A percentile compares a stretch with the other conserved stretches of the same genome.
phyloP scores from a whole-genome alignment of 352 stramenopile genomes.

The Globisporangium okanoganense region DNA sequence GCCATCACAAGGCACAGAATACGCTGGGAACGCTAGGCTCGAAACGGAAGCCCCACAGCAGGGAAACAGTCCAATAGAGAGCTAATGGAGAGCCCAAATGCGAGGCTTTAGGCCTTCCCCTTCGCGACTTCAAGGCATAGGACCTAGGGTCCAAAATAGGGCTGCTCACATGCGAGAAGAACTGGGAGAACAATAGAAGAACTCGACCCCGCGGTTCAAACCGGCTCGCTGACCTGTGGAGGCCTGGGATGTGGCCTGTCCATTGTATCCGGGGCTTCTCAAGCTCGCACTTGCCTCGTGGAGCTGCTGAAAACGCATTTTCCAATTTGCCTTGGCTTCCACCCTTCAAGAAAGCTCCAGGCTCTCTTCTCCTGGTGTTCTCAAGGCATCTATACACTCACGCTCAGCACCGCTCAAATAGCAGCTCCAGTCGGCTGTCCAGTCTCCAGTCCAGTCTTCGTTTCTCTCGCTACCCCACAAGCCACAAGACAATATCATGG shows the following conservation, averaged over 20 bases:
- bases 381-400: conserved; percentile 1
- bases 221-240: background rate
- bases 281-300: no score
- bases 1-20: no score
- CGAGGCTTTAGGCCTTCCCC: background rate
- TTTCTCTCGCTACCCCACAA: background rate
- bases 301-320: background rate
- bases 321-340: background rate
- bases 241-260: background rate
- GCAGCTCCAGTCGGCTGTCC: background rate
- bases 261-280: background rate
- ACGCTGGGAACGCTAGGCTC: no score
- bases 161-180: background rate
- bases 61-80: no score
- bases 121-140: no score
- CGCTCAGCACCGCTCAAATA: background rate
- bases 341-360: background rate
- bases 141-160: background rate
- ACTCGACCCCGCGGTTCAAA: background rate
- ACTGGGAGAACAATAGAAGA: background rate
- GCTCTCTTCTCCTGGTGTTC: background rate
- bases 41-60: no score
- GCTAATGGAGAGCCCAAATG: background rate
- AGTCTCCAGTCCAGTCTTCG: background rate
- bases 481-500: background rate